These are phyloP conservation scores for Mollisia scopiformis DNA, from an alignment of 2,329 filamentous ascomycete species.

Conservation along the genomic window DNA sequence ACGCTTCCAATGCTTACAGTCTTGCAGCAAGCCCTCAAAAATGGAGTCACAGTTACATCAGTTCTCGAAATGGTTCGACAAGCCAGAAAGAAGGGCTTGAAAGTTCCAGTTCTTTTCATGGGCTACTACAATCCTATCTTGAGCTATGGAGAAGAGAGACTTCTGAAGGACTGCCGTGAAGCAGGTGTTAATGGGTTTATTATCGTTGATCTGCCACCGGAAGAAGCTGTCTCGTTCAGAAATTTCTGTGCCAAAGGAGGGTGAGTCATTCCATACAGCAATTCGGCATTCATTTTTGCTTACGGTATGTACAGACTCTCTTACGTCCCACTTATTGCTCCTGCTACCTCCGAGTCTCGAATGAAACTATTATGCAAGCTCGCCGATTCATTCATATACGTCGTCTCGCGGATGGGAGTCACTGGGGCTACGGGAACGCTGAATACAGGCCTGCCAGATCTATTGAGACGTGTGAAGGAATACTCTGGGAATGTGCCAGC, in stretches of 20 bases:
- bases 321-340: conserved; percentile 96
- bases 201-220: conserved; percentile 91
- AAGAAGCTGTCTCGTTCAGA: conserved; percentile 93
- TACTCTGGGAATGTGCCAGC: conserved; percentile 91
- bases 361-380: conserved; percentile 97
- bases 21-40: conserved; percentile 69
- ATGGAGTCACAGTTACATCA: conserved; percentile 82
- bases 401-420: conserved; percentile 95
- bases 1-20: conserved; percentile 18
- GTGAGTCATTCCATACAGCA: conserved; percentile 45
- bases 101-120: conserved; percentile 88
- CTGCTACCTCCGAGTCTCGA: conserved; percentile 85
- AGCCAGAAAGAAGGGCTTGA: conserved; percentile 76
- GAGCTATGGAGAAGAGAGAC: conserved; percentile 88
- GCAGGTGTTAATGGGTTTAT: conserved; percentile 96
- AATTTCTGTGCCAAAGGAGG: conserved; percentile 78
- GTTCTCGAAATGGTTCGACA: conserved; percentile 84
- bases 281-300: neutral
- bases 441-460: conserved; percentile 78
- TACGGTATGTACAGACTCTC: conserved; percentile 62
- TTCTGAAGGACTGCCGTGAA: conserved; percentile 81
- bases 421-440: conserved; percentile 87
- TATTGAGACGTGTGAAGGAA: conserved; percentile 84
- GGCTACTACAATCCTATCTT: conserved; percentile 98
- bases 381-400: conserved; percentile 98